These are phyloP conservation scores for Phytophthora sansomeana DNA, from an alignment of 352 stramenopile genomes.

Conservation along the genomic window DNA sequence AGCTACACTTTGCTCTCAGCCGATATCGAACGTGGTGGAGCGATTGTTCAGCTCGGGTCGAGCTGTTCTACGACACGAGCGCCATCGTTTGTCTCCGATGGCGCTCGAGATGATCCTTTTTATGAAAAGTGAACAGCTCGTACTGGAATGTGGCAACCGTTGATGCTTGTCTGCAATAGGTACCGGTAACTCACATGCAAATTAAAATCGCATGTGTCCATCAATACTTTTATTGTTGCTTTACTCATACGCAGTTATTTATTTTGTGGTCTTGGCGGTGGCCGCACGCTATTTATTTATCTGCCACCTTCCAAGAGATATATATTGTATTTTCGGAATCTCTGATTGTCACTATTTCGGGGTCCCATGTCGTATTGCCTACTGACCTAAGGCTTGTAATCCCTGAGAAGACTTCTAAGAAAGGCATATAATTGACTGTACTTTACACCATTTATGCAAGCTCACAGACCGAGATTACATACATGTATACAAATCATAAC, in stretches of 20 bases:
- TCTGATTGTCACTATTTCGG: too few relatives aligned
- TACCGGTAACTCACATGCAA: too few relatives aligned
- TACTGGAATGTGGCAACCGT: conserved; percentile 2
- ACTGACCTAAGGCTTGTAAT: too few relatives aligned
- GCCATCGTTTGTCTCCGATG: conserved; percentile 5
- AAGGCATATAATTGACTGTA: too few relatives aligned
- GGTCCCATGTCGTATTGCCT: too few relatives aligned
- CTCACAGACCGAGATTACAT: too few relatives aligned
- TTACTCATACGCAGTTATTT: not conserved
- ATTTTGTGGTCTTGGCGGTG: not conserved
- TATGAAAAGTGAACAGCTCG: conserved; percentile 7
- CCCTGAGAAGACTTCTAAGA: too few relatives aligned
- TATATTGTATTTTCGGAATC: not conserved
- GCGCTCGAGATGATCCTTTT: conserved; percentile 13
- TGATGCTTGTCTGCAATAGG: not conserved
- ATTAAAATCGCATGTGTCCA: too few relatives aligned
- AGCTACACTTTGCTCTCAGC: conserved; percentile 1
- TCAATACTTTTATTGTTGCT: too few relatives aligned
- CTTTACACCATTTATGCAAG: too few relatives aligned
- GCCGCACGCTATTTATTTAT: not conserved
- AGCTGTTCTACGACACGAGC: conserved; percentile 5
- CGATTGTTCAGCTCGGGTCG: conserved; percentile 11
- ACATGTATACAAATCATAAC: too few relatives aligned
- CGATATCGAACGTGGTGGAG: conserved; percentile 12
- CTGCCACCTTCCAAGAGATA: not conserved